phyloP scores from a whole-genome alignment of 2,329 filamentous ascomycete species.

The Zasmidium angulare region DNA sequence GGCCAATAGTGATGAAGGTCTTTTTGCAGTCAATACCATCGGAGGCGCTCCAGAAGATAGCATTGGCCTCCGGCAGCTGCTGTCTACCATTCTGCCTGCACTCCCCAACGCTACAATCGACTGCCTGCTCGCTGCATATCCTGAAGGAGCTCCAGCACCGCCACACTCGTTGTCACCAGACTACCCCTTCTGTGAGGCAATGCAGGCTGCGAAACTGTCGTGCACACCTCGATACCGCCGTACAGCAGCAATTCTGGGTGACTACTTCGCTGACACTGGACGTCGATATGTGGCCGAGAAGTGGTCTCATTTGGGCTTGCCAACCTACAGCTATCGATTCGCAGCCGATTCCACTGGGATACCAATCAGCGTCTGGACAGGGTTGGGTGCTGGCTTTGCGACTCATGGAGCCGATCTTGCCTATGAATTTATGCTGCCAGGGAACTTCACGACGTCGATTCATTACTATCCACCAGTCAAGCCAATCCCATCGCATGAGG shows the following conservation, averaged over 20 bases:
- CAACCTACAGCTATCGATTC: neutral
- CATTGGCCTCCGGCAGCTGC: neutral
- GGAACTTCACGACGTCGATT: neutral
- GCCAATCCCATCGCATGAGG: constrained; percentile 25
- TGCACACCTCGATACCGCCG: neutral
- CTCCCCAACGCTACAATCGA: neutral
- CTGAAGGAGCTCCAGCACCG: neutral
- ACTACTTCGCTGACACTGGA: neutral
- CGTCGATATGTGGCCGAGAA: neutral
- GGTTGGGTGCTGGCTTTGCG: neutral
- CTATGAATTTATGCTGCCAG: neutral
- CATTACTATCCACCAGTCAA: neutral
- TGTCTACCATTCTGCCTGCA: neutral
- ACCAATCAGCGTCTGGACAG: neutral
- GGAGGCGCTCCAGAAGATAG: constrained; percentile 51
- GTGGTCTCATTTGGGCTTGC: neutral
- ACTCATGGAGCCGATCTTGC: neutral
- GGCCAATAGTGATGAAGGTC: constrained; percentile 75
- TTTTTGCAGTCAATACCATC: constrained; percentile 66
- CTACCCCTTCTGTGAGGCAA: neutral
- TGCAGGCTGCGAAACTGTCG: neutral
- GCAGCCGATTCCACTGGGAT: neutral
- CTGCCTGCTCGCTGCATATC: neutral
- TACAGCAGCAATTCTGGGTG: neutral
- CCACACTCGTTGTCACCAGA: neutral